Percentiles rank a stretch among this genome's conserved stretches.
These are phyloP conservation scores for Penicillium sp. DNA, from an alignment of 2,329 filamentous ascomycete species.

Conservation along the genomic window DNA sequence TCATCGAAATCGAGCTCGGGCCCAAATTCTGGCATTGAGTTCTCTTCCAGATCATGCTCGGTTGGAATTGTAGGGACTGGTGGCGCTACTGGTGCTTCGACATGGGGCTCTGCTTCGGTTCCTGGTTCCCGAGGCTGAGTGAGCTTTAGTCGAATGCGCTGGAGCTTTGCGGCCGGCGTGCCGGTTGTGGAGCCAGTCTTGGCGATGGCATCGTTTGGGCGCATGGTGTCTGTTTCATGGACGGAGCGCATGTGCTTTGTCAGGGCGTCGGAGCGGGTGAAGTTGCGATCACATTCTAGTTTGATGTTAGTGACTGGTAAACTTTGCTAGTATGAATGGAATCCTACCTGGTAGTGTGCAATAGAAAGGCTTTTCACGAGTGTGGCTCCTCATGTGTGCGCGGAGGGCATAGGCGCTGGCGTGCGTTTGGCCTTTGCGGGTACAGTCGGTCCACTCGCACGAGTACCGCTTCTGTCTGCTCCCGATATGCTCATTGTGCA, in stretches of 20 bases:
- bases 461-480: constrained; percentile 93
- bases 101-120: constrained; percentile 22
- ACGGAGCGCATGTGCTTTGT: constrained; percentile 99
- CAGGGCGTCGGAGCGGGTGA: constrained; percentile 91
- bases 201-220: constrained; percentile 59
- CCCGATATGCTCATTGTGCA: constrained; percentile 92
- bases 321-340: background rate
- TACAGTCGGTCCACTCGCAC: constrained; percentile 95
- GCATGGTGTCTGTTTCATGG: constrained; percentile 91
- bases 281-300: constrained; percentile 92
- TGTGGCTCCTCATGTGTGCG: constrained; percentile 97
- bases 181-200: constrained; percentile 29
- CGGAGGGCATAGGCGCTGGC: constrained; percentile 94
- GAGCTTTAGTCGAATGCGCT: constrained; percentile 46
- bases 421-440: constrained; percentile 83
- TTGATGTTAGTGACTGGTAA: background rate
- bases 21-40: constrained; percentile 40
- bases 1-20: constrained; percentile 46
- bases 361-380: constrained; percentile 97
- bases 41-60: constrained; percentile 37
- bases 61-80: constrained; percentile 27
- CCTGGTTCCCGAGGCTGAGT: constrained; percentile 35
- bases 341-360: constrained; percentile 83
- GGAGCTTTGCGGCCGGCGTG: constrained; percentile 36
- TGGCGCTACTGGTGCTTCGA: constrained; percentile 14